Evolutionary conservation across 345 rosid species (phyloP).

Genomic region (Pelargonium nanum): DNA sequence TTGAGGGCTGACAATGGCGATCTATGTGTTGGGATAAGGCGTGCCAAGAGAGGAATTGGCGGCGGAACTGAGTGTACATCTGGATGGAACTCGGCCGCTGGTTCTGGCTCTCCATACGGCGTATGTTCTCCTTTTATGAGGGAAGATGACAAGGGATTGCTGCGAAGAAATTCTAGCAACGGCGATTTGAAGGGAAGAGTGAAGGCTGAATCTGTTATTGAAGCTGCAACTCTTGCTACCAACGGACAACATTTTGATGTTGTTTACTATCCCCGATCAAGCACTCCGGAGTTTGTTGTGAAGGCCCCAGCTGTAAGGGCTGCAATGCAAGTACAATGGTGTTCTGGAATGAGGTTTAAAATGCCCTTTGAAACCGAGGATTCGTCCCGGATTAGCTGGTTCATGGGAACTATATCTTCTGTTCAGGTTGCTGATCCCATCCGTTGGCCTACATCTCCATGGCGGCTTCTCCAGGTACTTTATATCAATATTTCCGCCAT

Average conservation of each 20-base stretch:
- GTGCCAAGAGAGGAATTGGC: slow-evolving; percentile 76
- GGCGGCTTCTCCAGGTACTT: slow-evolving; percentile 87
- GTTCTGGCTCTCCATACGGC: slow-evolving; percentile 35
- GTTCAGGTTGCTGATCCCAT: slow-evolving; percentile 69
- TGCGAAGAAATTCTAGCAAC: slow-evolving; percentile 24
- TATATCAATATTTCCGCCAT: neutral
- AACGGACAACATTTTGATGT: slow-evolving; percentile 63
- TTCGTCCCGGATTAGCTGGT: slow-evolving; percentile 89
- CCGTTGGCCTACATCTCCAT: slow-evolving; percentile 86
- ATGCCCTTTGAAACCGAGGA: slow-evolving; percentile 97
- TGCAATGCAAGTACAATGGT: slow-evolving; percentile 77
- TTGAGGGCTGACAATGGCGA: slow-evolving; percentile 78
- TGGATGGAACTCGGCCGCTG: slow-evolving; percentile 59
- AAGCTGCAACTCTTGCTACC: slow-evolving; percentile 64
- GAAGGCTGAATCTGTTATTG: slow-evolving; percentile 51
- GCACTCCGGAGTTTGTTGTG: slow-evolving; percentile 79
- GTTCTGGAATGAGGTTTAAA: slow-evolving; percentile 85
- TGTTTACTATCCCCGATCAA: slow-evolving; percentile 73
- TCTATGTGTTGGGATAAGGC: slow-evolving; percentile 82
- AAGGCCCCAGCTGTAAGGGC: slow-evolving; percentile 50
- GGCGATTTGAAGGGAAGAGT: slow-evolving; percentile 44
- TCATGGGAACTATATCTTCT: slow-evolving; percentile 79
- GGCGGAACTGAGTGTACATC: slow-evolving; percentile 51
- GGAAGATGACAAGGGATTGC: slow-evolving; percentile 43
- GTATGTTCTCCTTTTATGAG: slow-evolving; percentile 37